A percentile compares a stretch with the other conserved stretches of the same genome.
phyloP scores from a whole-genome alignment of 306 rosid species.

The Cucurbita maxima region DNA sequence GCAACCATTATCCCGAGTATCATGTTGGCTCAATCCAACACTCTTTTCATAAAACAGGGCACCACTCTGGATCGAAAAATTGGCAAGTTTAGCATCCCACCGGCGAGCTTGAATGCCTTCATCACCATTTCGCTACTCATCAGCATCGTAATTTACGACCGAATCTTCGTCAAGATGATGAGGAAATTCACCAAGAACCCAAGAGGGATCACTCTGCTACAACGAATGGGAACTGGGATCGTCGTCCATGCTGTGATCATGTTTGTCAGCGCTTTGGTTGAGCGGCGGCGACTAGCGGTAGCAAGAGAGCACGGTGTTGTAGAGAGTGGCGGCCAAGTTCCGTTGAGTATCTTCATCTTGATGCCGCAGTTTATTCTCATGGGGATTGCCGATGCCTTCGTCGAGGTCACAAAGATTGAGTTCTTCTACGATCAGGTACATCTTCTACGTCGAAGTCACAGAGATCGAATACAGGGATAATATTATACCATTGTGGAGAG shows the following conservation, averaged over 20 bases:
- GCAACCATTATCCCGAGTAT: conserved; percentile 6
- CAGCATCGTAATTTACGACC: conserved; percentile 13
- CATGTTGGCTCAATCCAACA: conserved; percentile 11
- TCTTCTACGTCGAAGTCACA: no score
- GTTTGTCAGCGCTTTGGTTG: conserved; percentile 1
- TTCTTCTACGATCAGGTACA: conserved; percentile 15
- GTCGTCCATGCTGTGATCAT: conserved; percentile 6
- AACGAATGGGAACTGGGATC: conserved; percentile 12
- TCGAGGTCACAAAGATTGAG: conserved; percentile 10
- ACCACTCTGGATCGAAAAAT: conserved; percentile 9
- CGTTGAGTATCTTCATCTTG: conserved; percentile 11
- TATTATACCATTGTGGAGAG: no score
- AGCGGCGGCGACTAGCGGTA: not conserved
- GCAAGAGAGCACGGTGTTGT: not conserved
- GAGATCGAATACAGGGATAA: no score
- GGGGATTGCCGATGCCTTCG: conserved; percentile 13
- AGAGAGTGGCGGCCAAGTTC: conserved; percentile 8
- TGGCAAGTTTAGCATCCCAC: conserved; percentile 12
- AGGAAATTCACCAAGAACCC: conserved; percentile 9
- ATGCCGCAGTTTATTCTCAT: conserved; percentile 14
- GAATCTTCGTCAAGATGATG: conserved; percentile 8
- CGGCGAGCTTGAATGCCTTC: conserved; percentile 14
- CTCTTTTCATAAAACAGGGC: conserved; percentile 15
- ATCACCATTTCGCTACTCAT: conserved; percentile 16
- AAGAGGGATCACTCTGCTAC: conserved; percentile 18